phyloP scores from a whole-genome alignment of 768 basidiomycete species.

The Suillus occidentalis region DNA sequence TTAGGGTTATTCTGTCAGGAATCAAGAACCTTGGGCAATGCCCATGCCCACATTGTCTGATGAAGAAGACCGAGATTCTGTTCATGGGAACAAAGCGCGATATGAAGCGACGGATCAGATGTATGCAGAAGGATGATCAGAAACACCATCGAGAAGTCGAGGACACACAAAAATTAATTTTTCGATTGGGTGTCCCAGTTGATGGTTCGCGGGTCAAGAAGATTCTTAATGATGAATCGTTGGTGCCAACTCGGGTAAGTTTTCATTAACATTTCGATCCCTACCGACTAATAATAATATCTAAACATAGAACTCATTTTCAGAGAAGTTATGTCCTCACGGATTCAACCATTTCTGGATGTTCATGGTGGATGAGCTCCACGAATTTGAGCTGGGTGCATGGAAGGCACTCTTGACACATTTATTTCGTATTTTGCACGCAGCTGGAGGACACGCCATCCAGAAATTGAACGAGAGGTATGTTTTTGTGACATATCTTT shows the following conservation, averaged over 20 bases:
- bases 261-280: neutral
- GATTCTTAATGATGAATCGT: neutral
- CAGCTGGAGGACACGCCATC: neutral
- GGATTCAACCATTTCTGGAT: constrained; percentile 27
- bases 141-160: neutral
- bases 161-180: too few relatives aligned
- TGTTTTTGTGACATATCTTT: neutral
- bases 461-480: neutral
- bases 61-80: constrained; percentile 2
- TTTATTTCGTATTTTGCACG: constrained; percentile 14
- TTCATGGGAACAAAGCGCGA: constrained; percentile 13
- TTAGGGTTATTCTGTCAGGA: constrained; percentile 19
- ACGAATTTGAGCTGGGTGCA: constrained; percentile 38
- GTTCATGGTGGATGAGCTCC: constrained; percentile 36
- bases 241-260: neutral
- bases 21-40: constrained; percentile 23
- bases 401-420: constrained; percentile 28
- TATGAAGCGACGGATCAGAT: neutral
- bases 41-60: constrained; percentile 20
- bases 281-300: neutral
- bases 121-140: neutral
- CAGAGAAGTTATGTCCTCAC: neutral
- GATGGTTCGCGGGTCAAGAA: neutral
- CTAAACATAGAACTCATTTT: neutral
- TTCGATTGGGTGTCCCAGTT: too few relatives aligned